Evolutionary conservation across 192 early-diverging fungal species (phyloP), one percentile per base, ranked within the genome.

Genomic region (Polychytrium aggregatum): DNA sequence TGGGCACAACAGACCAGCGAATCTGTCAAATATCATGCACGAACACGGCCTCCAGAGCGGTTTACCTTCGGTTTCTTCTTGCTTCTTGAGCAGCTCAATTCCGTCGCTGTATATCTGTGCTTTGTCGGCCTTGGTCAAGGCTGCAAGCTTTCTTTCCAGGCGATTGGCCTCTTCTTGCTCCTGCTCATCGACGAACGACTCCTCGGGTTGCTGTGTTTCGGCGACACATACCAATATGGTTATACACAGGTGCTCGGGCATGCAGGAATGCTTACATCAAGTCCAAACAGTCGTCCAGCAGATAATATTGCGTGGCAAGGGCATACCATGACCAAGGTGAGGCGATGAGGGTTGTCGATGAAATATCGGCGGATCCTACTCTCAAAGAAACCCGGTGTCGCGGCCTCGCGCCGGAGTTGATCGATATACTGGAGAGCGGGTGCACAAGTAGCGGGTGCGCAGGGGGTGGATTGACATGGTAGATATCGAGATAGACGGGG

Each of bases 271-370:
- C n/a, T n/a, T n/a, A n/a, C n/a, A n/a, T n/a, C n/a, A n/a, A n/a
- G n/a, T n/a, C n/a, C n/a, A n/a, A n/a, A n/a, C n/a, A n/a, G n/a
- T n/a, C n/a, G n/a, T n/a, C n/a, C n/a, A n/a, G n/a, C n/a, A n/a
- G n/a, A n/a, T n/a, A n/a, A n/a, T n/a, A n/a, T n/a, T n/a, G n/a
- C n/a, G n/a, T n/a, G n/a, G n/a, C n/a, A n/a, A n/a, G n/a, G n/a
- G n/a, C n/a, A n/a, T n/a, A n/a, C 68, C 93, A 97, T 97, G 17
- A 77, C 70, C 51, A 83, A 91, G 17, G 67, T 68, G 7, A 97
- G 70, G 39, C 76, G 77, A 51, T 92, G 85, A 8, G 56, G 58
- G 62, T 92, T 97, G 50, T 80, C 61, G 18, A 88, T 42, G 44
- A 97, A 73, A 57, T 92, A 91, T 38, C 76, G 74, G 39, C 81